These are phyloP conservation scores for Termitomyces sp. DNA, from an alignment of 768 basidiomycete genomes.

Conservation along the genomic window DNA sequence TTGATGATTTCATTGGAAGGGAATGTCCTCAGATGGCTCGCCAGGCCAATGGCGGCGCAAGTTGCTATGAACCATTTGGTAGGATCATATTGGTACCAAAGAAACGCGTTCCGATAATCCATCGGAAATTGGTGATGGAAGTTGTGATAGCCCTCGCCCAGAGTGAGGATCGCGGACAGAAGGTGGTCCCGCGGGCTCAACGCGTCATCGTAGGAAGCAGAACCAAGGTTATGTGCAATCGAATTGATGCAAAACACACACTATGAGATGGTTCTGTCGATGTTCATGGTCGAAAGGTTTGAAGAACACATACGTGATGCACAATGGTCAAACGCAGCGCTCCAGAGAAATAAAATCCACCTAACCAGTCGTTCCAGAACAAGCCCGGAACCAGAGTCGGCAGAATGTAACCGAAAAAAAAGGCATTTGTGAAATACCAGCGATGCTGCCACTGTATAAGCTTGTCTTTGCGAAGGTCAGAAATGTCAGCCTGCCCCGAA, in stretches of 20 bases:
- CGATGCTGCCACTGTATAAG: conserved; percentile 77
- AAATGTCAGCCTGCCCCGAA: conserved; percentile 67
- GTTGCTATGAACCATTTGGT: conserved; percentile 92
- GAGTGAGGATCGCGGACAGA: conserved; percentile 75
- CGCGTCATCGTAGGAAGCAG: conserved; percentile 76
- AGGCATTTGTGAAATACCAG: conserved; percentile 58
- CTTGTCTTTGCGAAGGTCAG: conserved; percentile 63
- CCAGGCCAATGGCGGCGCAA: conserved; percentile 59
- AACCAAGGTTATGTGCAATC: conserved; percentile 80
- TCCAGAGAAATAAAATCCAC: conserved; percentile 75
- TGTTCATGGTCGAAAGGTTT: conserved; percentile 2
- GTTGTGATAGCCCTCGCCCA: conserved; percentile 89
- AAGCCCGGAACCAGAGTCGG: conserved; percentile 67
- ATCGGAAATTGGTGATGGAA: conserved; percentile 90
- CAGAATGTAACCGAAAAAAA: conserved; percentile 65
- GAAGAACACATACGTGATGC: conserved; percentile 60
- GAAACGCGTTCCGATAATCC: conserved; percentile 76
- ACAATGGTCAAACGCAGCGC: conserved; percentile 66
- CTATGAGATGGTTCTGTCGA: conserved; percentile 25
- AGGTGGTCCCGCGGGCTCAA: conserved; percentile 75
- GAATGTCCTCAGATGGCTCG: conserved; percentile 78
- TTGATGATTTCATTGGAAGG: conserved; percentile 86
- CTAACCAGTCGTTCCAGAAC: conserved; percentile 70
- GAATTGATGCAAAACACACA: conserved; percentile 90
- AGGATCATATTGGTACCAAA: conserved; percentile 87